phyloP scores from a whole-genome alignment of 2,329 filamentous ascomycete genomes.

The Fusarium anguioides region DNA sequence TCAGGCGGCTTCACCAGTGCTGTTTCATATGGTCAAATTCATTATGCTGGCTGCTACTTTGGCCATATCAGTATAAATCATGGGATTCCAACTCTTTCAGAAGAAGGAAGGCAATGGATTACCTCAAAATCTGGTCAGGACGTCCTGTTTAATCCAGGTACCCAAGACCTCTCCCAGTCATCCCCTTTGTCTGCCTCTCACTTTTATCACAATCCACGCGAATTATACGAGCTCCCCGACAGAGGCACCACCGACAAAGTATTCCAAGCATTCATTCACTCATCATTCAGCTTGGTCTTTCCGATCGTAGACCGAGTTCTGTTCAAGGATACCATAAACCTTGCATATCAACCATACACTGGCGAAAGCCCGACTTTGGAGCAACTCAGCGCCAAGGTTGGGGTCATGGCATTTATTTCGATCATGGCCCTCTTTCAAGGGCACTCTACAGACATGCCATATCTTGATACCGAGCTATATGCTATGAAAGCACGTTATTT shows the following conservation, averaged over 20 bases:
- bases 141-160: background rate
- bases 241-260: conserved; percentile 45
- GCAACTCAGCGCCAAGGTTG: conserved; percentile 55
- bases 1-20: conserved; percentile 5
- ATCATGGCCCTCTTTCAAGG: conserved; percentile 45
- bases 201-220: background rate
- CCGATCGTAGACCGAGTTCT: conserved; percentile 60
- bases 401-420: conserved; percentile 61
- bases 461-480: conserved; percentile 55
- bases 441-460: conserved; percentile 10
- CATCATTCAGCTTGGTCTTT: conserved; percentile 57
- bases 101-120: conserved; percentile 39
- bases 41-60: conserved; percentile 39
- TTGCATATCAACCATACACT: conserved; percentile 54
- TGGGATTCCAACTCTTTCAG: conserved; percentile 38
- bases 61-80: conserved; percentile 42
- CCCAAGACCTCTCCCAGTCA: background rate
- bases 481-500: conserved; percentile 56
- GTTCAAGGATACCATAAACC: conserved; percentile 57
- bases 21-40: conserved; percentile 40
- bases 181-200: background rate
- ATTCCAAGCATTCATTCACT: conserved; percentile 41
- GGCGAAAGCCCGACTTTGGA: conserved; percentile 34
- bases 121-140: conserved; percentile 33
- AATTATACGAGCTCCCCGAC: conserved; percentile 32